Evolutionary conservation across 2,329 filamentous ascomycete genomes (phyloP), one percentile per base, ranked within the genome.

Genomic region (Plectosphaerella sp.): DNA sequence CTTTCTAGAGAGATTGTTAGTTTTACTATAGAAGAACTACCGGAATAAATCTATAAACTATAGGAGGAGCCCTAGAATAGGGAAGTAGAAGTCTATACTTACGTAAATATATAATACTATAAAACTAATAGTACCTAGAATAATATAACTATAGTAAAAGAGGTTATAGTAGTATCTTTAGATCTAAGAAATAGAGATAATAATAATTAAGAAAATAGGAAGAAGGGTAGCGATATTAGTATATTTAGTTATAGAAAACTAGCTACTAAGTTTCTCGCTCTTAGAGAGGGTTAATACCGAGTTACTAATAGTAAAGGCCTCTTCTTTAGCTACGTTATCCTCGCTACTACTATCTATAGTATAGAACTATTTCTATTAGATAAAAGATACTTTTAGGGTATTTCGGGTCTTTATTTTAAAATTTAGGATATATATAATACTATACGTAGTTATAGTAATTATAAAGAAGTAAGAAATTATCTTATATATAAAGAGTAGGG

Each of bases 41-140:
- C 53, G 54, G 8, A 9, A 11, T 54, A 54, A 57, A 9, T 58
- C 56, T 1, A 41, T 33, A 8, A 55, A 10, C 50, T 50, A 51
- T 1, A 58, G 25, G 41, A 52, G 20, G 3, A 58, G 46, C 2
- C 56, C 55, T 2, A 53, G 56, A 2, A 58, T 16, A 4, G 57
- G 53, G 12, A 55, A 50, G 18, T 58, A 58, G 39, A 58, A 58
- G 45, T 58, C 49, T 2, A 53, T 57, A 48, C 54, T 58, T 12
- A 55, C 49, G 22, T 58, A 55, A 7, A 57, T 28, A 20, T 51
- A 52, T 1, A 47, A 39, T 5, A 28, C 45, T 18, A 55, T 2
- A 11, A 58, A 57, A 2, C 47, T 48, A 10, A 42, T 42, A 24
- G 47, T 7, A 22, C 55, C 54, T 15, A 37, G 50, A 3, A 51